Evolutionary conservation across 2,329 filamentous ascomycete genomes (phyloP).

Genomic region (Paraconiothyrium sp.): DNA sequence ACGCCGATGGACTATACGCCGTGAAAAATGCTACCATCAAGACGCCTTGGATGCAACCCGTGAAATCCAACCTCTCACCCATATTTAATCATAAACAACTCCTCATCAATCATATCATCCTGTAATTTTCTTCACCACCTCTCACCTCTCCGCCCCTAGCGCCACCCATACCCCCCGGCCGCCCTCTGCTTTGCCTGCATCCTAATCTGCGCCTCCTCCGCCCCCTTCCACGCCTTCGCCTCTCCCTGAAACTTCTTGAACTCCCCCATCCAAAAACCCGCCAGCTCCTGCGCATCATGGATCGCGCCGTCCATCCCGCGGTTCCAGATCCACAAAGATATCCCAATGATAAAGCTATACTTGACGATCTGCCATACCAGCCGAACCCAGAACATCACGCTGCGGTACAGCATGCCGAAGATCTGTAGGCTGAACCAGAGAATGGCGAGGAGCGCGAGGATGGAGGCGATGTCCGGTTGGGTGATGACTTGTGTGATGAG

Average conservation of each 20-base stretch:
- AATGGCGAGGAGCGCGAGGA: slow-evolving; percentile 66
- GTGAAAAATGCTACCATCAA: too few species aligned
- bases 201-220: slow-evolving; percentile 39
- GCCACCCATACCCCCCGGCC: slow-evolving; percentile 2
- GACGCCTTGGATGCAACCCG: too few species aligned
- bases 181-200: slow-evolving; percentile 14
- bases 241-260: slow-evolving; percentile 40
- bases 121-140: neutral
- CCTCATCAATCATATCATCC: neutral
- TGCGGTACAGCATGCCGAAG: slow-evolving; percentile 73
- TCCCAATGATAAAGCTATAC: slow-evolving; percentile 67
- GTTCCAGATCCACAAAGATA: slow-evolving; percentile 66
- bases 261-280: slow-evolving; percentile 49
- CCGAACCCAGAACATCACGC: slow-evolving; percentile 81
- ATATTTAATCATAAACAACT: neutral
- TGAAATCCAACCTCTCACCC: neutral
- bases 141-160: neutral
- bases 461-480: slow-evolving; percentile 58
- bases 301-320: slow-evolving; percentile 72
- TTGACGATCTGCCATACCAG: slow-evolving; percentile 70
- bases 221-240: slow-evolving; percentile 30
- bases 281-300: slow-evolving; percentile 61
- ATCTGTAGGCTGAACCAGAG: slow-evolving; percentile 73
- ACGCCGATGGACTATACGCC: too few species aligned
- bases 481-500: slow-evolving; percentile 39